Evolutionary conservation across 768 basidiomycete species (phyloP).

Genomic region (Termitomyces sp.): DNA sequence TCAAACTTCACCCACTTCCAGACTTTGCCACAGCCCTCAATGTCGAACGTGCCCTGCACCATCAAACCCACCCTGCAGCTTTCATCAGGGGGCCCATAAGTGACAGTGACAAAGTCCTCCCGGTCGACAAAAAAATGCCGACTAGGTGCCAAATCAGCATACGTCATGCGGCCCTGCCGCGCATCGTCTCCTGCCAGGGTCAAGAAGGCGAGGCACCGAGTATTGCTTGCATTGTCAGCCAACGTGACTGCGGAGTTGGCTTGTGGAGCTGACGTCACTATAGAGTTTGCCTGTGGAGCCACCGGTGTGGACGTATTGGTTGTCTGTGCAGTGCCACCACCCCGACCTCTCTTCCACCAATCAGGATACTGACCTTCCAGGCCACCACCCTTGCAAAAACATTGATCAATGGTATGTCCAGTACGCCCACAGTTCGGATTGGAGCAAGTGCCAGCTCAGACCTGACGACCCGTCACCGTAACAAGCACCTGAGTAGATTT

Average conservation of each 20-base stretch:
- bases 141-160: not conserved
- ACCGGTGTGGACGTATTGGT: not conserved
- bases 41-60: not conserved
- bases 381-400: not conserved
- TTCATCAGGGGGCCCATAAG: not conserved
- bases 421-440: not conserved
- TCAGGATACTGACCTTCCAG: not conserved
- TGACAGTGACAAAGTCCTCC: not conserved
- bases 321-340: not conserved
- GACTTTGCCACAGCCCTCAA: not conserved
- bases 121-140: not conserved
- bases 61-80: no score
- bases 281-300: not conserved
- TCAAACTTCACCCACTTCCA: not conserved
- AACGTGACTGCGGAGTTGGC: not conserved
- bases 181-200: not conserved
- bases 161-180: not conserved
- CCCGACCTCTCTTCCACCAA: not conserved
- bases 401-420: not conserved
- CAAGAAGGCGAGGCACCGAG: not conserved
- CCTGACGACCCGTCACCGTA: not conserved
- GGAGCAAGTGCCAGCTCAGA: not conserved
- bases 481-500: not conserved
- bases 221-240: not conserved
- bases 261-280: not conserved